Conservation (phyloP, 768 basidiomycete species). For the Lentinus tigrinus region DNA sequence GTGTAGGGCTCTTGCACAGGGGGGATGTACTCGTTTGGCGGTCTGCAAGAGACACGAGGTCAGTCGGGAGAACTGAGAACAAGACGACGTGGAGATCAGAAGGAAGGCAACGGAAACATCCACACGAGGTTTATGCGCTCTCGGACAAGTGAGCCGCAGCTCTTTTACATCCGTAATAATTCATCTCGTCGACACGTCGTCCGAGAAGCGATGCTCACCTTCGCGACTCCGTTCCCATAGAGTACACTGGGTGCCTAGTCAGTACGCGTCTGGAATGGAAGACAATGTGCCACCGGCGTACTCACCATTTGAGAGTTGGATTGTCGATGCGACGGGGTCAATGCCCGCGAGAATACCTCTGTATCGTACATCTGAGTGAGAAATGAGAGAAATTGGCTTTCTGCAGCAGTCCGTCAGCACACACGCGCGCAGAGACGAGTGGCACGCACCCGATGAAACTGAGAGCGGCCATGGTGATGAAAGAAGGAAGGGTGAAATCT, state of each 20-base stretch:
- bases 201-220: slow-evolving; percentile 47
- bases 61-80: too few species aligned
- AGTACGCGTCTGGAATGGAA: neutral
- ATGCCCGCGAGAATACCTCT: slow-evolving; percentile 85
- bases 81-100: too few species aligned
- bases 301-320: slow-evolving; percentile 83
- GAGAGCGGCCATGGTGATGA: slow-evolving; percentile 52
- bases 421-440: neutral
- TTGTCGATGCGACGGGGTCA: slow-evolving; percentile 81
- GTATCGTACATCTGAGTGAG: slow-evolving; percentile 89
- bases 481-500: slow-evolving; percentile 8
- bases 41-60: slow-evolving; percentile 40
- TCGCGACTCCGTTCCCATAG: slow-evolving; percentile 86
- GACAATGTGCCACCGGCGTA: neutral
- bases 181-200: slow-evolving; percentile 29
- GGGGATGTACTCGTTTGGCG: slow-evolving; percentile 76
- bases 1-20: slow-evolving; percentile 82
- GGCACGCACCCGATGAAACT: slow-evolving; percentile 70
- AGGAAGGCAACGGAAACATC: slow-evolving; percentile 69
- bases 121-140: slow-evolving; percentile 49
- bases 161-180: slow-evolving; percentile 41
- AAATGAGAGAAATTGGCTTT: slow-evolving; percentile 87
- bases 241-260: slow-evolving; percentile 50
- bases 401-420: slow-evolving; percentile 38
- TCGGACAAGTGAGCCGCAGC: slow-evolving; percentile 35